Evolutionary conservation across 148 eudicot genomes (phyloP).

Genomic region (Suaeda aralocaspica): DNA sequence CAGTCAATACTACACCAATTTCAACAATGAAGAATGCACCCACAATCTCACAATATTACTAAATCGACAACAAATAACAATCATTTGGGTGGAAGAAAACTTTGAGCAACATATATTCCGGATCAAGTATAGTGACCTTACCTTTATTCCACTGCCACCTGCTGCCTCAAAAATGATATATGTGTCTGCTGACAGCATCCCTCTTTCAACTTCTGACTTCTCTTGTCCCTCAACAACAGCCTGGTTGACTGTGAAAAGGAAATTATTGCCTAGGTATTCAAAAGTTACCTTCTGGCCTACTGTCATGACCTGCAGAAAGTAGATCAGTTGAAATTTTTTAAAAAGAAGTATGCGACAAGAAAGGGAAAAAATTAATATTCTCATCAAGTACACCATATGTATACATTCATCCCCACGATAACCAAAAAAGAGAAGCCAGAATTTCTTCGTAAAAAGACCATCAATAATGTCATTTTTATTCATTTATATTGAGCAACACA

Average conservation of each 20-base stretch:
- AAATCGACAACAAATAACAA: constrained; percentile 1
- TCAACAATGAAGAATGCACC: constrained; percentile 11
- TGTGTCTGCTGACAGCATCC: constrained; percentile 70
- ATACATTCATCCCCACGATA: constrained; percentile 2
- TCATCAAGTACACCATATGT: background rate
- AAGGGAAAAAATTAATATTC: background rate
- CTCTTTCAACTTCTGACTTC: constrained; percentile 64
- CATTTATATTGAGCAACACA: background rate
- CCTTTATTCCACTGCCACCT: constrained; percentile 90
- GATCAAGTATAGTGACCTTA: constrained; percentile 5
- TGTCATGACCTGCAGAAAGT: constrained; percentile 72
- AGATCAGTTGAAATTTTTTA: constrained; percentile 10
- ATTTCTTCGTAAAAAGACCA: constrained; percentile 1
- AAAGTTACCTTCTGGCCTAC: constrained; percentile 77
- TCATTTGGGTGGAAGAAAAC: background rate
- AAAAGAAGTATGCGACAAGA: constrained; percentile 1
- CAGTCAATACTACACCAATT: constrained; percentile 1
- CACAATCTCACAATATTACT: background rate
- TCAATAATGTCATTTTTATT: background rate
- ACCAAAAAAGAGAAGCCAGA: background rate
- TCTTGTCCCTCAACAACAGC: constrained; percentile 71
- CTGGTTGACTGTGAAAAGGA: constrained; percentile 69
- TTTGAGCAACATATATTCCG: background rate
- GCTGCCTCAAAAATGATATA: constrained; percentile 85
- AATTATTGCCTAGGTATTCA: constrained; percentile 80